phyloP scores from a whole-genome alignment of 2,329 filamentous ascomycete species.

The Exophiala sp. region DNA sequence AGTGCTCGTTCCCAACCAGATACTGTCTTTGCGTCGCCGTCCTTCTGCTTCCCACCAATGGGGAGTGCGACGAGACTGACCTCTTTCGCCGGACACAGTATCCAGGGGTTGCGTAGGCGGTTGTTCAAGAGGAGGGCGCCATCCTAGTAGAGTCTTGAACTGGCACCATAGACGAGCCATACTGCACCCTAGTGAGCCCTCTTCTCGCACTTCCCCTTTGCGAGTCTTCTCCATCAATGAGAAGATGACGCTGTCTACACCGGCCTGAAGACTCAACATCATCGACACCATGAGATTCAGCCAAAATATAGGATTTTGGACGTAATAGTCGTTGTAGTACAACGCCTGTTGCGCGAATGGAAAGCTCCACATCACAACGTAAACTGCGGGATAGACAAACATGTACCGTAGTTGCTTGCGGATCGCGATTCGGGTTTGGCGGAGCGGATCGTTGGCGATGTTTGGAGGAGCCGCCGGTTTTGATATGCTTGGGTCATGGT shows the following conservation, averaged over 20 bases:
- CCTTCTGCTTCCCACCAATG: slow-evolving; percentile 29
- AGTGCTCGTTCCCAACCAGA: slow-evolving; percentile 24
- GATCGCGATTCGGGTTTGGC: slow-evolving; percentile 51
- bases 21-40: slow-evolving; percentile 25
- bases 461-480: background rate
- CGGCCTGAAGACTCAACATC: slow-evolving; percentile 59
- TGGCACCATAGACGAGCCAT: slow-evolving; percentile 2
- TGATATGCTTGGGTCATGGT: background rate
- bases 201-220: slow-evolving; percentile 32
- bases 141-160: background rate
- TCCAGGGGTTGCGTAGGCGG: background rate
- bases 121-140: background rate
- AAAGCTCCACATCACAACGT: slow-evolving; percentile 65
- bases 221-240: slow-evolving; percentile 65
- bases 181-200: slow-evolving; percentile 14
- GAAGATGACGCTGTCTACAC: slow-evolving; percentile 64
- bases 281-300: slow-evolving; percentile 51
- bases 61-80: background rate
- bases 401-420: slow-evolving; percentile 63
- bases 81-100: background rate
- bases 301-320: slow-evolving; percentile 49
- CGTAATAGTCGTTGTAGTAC: slow-evolving; percentile 51
- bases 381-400: slow-evolving; percentile 70
- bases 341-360: slow-evolving; percentile 62
- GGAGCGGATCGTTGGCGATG: slow-evolving; percentile 21